Conservation (phyloP, 495 filamentous ascomycete genomes). For the Aspergillus affinis region DNA sequence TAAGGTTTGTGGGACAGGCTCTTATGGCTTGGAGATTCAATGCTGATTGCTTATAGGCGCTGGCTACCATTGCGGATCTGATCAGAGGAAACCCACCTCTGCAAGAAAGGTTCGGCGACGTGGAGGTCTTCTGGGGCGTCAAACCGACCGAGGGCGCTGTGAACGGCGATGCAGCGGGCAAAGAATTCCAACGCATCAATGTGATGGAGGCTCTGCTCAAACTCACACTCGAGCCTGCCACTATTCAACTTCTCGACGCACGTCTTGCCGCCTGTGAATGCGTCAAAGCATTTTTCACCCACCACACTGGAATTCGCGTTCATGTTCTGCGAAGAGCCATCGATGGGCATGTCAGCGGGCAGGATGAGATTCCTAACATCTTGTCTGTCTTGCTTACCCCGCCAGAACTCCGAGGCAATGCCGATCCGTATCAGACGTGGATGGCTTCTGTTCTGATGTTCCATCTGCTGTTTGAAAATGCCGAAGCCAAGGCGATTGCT, state of each 20-base stretch:
- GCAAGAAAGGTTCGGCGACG: slow-evolving; percentile 85
- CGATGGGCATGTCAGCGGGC: slow-evolving; percentile 75
- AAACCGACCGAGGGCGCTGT: slow-evolving; percentile 25
- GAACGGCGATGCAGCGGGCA: slow-evolving; percentile 49
- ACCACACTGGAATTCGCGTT: slow-evolving; percentile 71
- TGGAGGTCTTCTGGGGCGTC: slow-evolving; percentile 50
- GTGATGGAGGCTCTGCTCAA: slow-evolving; percentile 95
- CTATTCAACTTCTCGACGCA: slow-evolving; percentile 68
- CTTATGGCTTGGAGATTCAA: slow-evolving; percentile 12
- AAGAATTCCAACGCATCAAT: slow-evolving; percentile 59
- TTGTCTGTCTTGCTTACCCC: slow-evolving; percentile 74
- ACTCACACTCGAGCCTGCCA: slow-evolving; percentile 68
- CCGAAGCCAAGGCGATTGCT: slow-evolving; percentile 73
- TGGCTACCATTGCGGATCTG: slow-evolving; percentile 82
- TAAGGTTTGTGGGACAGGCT: slow-evolving; percentile 56
- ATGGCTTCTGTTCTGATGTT: slow-evolving; percentile 88
- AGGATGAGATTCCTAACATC: slow-evolving; percentile 87
- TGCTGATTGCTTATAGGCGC: slow-evolving; percentile 53
- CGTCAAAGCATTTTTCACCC: slow-evolving; percentile 86
- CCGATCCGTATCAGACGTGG: slow-evolving; percentile 90
- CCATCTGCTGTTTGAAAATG: slow-evolving; percentile 82
- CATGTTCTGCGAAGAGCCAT: slow-evolving; percentile 90
- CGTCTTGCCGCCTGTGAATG: slow-evolving; percentile 85
- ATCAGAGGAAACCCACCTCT: slow-evolving; percentile 77
- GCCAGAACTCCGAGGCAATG: slow-evolving; percentile 54